Evolutionary conservation across 164 flowering plant species (phyloP).

Genomic region (Kalanchoe fedtschenkoi): DNA sequence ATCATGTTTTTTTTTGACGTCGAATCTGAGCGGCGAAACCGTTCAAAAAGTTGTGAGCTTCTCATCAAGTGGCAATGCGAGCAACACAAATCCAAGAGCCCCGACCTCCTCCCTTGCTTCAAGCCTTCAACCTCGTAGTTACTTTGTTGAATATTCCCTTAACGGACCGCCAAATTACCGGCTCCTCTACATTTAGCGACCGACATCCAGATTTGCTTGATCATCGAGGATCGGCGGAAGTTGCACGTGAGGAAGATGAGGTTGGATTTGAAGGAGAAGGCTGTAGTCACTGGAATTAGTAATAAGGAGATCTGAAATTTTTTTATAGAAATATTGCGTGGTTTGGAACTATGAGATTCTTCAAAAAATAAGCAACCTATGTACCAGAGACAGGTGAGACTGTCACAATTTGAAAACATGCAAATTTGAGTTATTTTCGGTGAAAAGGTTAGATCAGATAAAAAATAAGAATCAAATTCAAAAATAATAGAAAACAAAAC

Average conservation of each 20-base stretch:
- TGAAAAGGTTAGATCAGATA: no score
- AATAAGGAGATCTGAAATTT: no score
- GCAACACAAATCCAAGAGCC: constrained; percentile 31
- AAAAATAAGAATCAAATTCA: no score
- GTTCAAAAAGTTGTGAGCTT: constrained; percentile 31
- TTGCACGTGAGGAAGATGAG: constrained; percentile 24
- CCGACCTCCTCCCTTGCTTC: constrained; percentile 42
- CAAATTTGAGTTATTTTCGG: no score
- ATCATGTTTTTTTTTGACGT: background rate
- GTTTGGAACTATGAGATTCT: no score
- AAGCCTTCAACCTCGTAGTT: constrained; percentile 45
- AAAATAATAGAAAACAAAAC: no score
- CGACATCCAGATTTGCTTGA: constrained; percentile 43
- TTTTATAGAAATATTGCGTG: no score
- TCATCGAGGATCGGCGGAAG: constrained; percentile 54
- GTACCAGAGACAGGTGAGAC: no score
- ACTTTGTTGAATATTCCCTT: constrained; percentile 71
- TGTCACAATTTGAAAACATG: no score
- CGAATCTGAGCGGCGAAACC: constrained; percentile 20
- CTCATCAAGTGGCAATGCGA: constrained; percentile 50
- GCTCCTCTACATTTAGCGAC: constrained; percentile 30
- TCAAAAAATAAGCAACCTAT: no score
- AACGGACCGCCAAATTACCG: constrained; percentile 41
- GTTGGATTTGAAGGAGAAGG: constrained; percentile 31
- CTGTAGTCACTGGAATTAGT: constrained; percentile 29